Evolutionary conservation across 1,139 yeast genomes (phyloP), one percentile per base, ranked within the genome.

Genomic region (Blastobotrys illinoisensis): DNA sequence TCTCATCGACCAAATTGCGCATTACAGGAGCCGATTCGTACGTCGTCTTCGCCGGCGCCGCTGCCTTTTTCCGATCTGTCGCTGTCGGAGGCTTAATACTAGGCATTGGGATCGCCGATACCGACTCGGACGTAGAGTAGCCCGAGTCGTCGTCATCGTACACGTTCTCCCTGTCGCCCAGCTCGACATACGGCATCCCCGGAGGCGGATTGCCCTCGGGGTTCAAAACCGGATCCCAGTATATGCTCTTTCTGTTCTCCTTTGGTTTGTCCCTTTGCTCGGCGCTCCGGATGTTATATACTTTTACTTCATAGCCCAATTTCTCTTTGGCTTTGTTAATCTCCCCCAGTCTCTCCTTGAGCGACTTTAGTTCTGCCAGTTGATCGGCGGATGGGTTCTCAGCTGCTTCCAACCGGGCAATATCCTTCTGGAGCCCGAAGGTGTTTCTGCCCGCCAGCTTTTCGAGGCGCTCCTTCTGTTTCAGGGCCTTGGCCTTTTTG

Each of bases 171-270:
- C 48, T 49, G 13, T 53, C 54, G 18, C 49, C 47, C 9, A 62
- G 47, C 21, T 54, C 54, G 5, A 53, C 54, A 46, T 59, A 58
- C 3, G 61, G 60, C 49, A 54, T 48, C 9, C 67, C 67, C 5
- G 57, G 56, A 2, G 68, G 68, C 13, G 69, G 63, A 19, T 55
- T 54, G 2, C 69, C 69, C 44, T 57, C 52, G 1, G 69, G 69
- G 53, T 65, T 66, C 40, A 63, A 50, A 11, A 58, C 57, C 3
- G 66, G 64, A 49, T 66, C 69, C 64, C 67, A 66, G 56, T 58
- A 66, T 28, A 66, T 57, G 47, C 67, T 60, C 36, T 56, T 62
- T 40, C 54, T 57, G 54, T 48, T 57, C 26, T 21, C 32, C 26
- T 28, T 18, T 24, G 24, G 43, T 23, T 36, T 9, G 44, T 32